Conservation (phyloP, 257 asterid genomes). For the Eucommia ulmoides region DNA sequence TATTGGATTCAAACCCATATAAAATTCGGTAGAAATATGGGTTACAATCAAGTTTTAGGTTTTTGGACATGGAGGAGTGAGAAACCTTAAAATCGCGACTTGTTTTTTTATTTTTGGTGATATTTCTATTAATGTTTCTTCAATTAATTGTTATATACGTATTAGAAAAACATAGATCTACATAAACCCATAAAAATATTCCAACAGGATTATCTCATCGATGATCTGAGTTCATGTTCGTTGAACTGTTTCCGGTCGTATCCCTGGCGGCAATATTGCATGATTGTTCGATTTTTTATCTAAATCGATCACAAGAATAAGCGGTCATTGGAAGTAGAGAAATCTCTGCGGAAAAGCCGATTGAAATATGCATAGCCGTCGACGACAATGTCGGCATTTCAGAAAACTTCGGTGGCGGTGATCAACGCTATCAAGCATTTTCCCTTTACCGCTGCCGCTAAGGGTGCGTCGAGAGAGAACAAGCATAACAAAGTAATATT, state of each 20-base stretch:
- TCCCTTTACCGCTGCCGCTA: slow-evolving; percentile 22
- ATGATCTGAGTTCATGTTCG: slow-evolving; percentile 38
- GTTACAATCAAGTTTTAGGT: no score
- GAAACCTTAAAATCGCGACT: no score
- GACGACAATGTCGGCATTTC: slow-evolving; percentile 32
- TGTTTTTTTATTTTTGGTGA: no score
- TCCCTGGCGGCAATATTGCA: slow-evolving; percentile 27
- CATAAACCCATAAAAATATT: no score
- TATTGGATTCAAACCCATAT: no score
- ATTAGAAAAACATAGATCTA: no score
- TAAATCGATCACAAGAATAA: slow-evolving; percentile 23
- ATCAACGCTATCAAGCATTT: slow-evolving; percentile 53
- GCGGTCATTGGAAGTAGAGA: slow-evolving; percentile 10
- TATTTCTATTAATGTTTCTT: no score
- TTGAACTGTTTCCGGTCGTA: slow-evolving; percentile 35
- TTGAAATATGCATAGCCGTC: slow-evolving; percentile 14
- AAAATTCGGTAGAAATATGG: no score
- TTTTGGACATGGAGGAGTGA: no score
- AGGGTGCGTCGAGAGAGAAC: slow-evolving; percentile 14
- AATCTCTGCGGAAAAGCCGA: slow-evolving; percentile 7
- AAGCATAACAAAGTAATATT: slow-evolving; percentile 14
- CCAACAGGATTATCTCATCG: slow-evolving; percentile 31
- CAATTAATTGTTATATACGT: no score
- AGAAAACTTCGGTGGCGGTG: slow-evolving; percentile 25
- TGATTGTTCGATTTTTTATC: slow-evolving; percentile 27